Conservation (phyloP, 257 asterid species). For the Voacanga thouarsii region DNA sequence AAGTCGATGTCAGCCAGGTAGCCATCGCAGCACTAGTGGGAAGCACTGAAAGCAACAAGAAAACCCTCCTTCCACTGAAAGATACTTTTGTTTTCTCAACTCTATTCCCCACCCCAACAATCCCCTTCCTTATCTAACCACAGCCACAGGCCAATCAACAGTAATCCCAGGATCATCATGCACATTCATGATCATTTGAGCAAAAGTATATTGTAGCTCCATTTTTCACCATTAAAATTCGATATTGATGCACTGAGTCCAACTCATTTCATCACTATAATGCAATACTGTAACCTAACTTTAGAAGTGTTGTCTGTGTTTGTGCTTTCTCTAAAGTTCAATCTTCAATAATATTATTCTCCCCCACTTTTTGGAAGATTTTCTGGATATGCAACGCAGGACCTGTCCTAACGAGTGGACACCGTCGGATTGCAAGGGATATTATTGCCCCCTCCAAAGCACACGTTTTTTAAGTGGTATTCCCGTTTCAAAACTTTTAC, state of each 20-base stretch:
- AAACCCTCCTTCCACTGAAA: slow-evolving; percentile 9
- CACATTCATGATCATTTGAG: too few species aligned
- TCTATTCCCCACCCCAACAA: too few species aligned
- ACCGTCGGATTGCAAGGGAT: neutral
- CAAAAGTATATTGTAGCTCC: too few species aligned
- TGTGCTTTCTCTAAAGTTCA: neutral
- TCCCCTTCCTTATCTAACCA: neutral
- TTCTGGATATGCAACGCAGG: neutral
- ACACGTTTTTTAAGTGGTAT: neutral
- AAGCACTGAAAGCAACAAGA: slow-evolving; percentile 20
- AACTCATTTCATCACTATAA: neutral
- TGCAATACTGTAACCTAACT: neutral
- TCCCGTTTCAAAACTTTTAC: neutral
- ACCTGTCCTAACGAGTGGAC: slow-evolving; percentile 10
- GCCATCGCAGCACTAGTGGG: slow-evolving; percentile 21
- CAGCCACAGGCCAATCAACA: too few species aligned
- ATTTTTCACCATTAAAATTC: neutral
- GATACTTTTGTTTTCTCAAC: neutral
- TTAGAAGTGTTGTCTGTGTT: neutral
- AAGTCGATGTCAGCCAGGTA: slow-evolving; percentile 19
- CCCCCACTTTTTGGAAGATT: slow-evolving; percentile 15
- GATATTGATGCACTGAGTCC: neutral
- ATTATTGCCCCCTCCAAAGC: neutral
- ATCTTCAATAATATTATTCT: neutral
- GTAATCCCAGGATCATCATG: too few species aligned